Evolutionary conservation across 495 filamentous ascomycete genomes (phyloP), one percentile per base, ranked within the genome.

Genomic region (Penicillium turbatum): DNA sequence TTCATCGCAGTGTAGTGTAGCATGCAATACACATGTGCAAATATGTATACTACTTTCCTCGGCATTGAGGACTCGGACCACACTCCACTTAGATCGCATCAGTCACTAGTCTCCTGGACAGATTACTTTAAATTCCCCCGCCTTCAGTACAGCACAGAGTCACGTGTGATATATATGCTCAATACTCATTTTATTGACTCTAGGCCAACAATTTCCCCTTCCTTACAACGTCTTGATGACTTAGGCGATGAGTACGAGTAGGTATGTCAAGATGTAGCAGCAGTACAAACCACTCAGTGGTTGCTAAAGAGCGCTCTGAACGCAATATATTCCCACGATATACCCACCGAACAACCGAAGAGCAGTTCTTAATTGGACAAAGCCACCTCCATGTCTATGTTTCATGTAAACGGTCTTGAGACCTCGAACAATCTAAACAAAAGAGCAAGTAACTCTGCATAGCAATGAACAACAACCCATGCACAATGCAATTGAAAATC

Each of bases 401-500:
- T 15, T 12, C 5, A n/a, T 4, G n/a, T 36, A 24, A 43, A 32
- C 8, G 40, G 39, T 34, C 51, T 29, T 29, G 26, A 54, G 55
- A 45, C 51, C 44, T 58, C 30, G n/a, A 39, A 47, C 38, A 41
- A 43, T 54, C 41, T 55, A 55, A 43, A 34, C 19, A 15, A 40
- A 61, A 48, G 21, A 48, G 8, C 21, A 46, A 21, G 27, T 12
- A 24, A 48, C 19, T 16, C 32, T 37, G 46, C 32, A 48, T 27
- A 48, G 13, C 8, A 37, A 37, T 27, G n/a, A 19, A 31, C 26
- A 30, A 11, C 44, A 51, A 47, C 13, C 43, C 12, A 62, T 56
- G 40, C 53, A 60, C 17, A 43, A 51, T 59, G 59, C 59, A 59
- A 55, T 39, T 31, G 29, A 43, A 12, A 4, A 24, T 26, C 49